Conservation (phyloP, 2,329 filamentous ascomycete species). For the Ophiostoma populinum region DNA sequence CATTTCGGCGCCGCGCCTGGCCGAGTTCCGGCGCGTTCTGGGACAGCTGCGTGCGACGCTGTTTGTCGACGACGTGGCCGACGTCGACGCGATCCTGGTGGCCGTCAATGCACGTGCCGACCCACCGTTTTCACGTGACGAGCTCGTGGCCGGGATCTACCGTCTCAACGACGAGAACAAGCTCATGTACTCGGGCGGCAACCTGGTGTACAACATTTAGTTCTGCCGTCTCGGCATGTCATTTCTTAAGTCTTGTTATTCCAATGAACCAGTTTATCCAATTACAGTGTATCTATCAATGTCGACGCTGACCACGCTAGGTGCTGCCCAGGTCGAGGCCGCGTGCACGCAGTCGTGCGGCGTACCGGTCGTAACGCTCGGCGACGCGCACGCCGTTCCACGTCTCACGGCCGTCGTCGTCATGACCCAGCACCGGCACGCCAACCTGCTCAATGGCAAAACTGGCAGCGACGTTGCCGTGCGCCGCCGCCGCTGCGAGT, state of each 20-base stretch:
- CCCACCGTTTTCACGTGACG: conserved; percentile 39
- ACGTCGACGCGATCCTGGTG: conserved; percentile 54
- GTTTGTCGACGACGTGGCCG: conserved; percentile 76
- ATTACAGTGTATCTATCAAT: too few species aligned
- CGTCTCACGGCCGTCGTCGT: conserved; percentile 30
- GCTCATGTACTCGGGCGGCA: conserved; percentile 64
- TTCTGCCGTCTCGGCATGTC: too few species aligned
- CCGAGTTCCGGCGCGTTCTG: conserved; percentile 61
- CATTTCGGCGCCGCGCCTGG: conserved; percentile 44
- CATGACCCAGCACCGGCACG: conserved; percentile 43
- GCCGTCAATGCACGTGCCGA: conserved; percentile 61
- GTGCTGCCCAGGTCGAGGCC: too few species aligned
- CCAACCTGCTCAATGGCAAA: conserved; percentile 93
- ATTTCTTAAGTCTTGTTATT: too few species aligned
- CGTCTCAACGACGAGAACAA: conserved; percentile 71
- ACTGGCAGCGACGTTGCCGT: conserved; percentile 70
- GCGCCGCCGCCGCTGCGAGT: conserved; percentile 55
- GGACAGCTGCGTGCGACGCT: conserved; percentile 64
- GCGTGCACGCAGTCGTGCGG: conserved; percentile 18
- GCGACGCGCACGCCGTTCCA: conserved; percentile 44
- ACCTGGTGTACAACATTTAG: conserved; percentile 53
- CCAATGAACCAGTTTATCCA: too few species aligned
- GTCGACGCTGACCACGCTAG: too few species aligned
- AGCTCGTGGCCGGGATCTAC: conserved; percentile 62
- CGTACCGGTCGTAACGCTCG: conserved; percentile 34